These are phyloP conservation scores for Geosiphon pyriformis DNA, from an alignment of 192 early-diverging fungal genomes.

Conservation along the genomic window DNA sequence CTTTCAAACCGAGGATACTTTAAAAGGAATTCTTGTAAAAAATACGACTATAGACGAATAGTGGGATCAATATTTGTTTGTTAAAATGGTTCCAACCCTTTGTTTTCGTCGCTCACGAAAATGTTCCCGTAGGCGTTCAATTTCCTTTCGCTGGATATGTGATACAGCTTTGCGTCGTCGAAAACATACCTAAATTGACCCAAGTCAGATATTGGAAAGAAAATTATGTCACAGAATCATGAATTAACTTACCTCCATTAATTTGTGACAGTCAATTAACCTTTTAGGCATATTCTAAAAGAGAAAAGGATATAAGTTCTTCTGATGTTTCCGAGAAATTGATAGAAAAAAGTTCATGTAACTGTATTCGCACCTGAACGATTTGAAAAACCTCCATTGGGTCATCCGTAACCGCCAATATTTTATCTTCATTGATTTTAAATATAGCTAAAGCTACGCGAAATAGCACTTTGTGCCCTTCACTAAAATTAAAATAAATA, in stretches of 20 bases:
- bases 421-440: conserved; percentile 55
- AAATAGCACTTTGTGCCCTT: conserved; percentile 67
- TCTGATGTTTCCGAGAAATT: too few relatives aligned
- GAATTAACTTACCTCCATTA: conserved; percentile 44
- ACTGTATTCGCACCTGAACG: conserved; percentile 52
- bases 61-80: too few relatives aligned
- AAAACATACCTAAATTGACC: conserved; percentile 26
- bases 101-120: conserved; percentile 33
- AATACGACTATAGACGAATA: too few relatives aligned
- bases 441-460: conserved; percentile 70
- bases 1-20: too few relatives aligned
- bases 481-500: conserved; percentile 26
- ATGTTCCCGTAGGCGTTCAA: conserved; percentile 27
- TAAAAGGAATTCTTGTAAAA: too few relatives aligned
- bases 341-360: too few relatives aligned
- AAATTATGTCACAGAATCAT: neutral
- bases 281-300: conserved; percentile 55
- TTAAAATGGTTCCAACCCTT: conserved; percentile 17
- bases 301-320: too few relatives aligned
- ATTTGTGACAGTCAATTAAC: conserved; percentile 56
- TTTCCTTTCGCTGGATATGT: conserved; percentile 30
- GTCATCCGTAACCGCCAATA: conserved; percentile 54
- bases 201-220: neutral
- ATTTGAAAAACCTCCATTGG: conserved; percentile 56
- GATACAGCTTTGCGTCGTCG: conserved; percentile 22